Evolutionary conservation across 768 basidiomycete species (phyloP), one percentile per base, ranked within the genome.

Genomic region (Rhizopogon vulgaris): DNA sequence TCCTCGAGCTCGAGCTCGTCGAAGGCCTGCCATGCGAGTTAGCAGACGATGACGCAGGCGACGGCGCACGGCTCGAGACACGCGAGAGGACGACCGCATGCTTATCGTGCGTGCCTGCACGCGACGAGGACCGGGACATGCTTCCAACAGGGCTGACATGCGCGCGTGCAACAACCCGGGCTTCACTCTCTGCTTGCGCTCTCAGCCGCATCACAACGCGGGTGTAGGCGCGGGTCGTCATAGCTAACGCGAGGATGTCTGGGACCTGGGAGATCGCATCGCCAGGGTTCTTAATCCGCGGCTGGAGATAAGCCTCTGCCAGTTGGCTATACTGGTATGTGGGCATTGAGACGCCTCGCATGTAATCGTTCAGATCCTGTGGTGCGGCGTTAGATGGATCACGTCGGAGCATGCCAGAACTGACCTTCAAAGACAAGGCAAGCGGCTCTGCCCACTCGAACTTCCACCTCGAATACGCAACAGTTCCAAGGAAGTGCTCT

Each of bases 181-280:
- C 66, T 47, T 74, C 77, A 67, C 79, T 82, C 60, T 93, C 90
- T 0, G 87, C 90, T 57, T 92, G 90, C 0, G 80, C 80, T 8
- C 90, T 79, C 15, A 93, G 74, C 14, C 90, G 80, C 24, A 92
- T 71, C 1, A 92, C 80, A 4, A 93, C 79, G n/a, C 87, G 80
- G 1, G 84, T 86, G 63, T 90, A 93, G 2, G 89, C 80, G 3
- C 89, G 78, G 12, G 85, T 79, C 0, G 86, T 82, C 4, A 78
- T 76, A 12, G 82, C 77, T 18, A 87, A 69, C 4, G 71, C 67
- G 12, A 72, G 71, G n/a, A 82, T 76, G 6, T 75, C 73, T 4
- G 75, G 71, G 22, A 65, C 57, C 27, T 74, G 61, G 3, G 65
- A 56, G 22, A 72, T 68, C 62, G 78, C 71, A 24, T 67, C 62